Base-by-base conservation (phyloP, 2,329 filamentous ascomycete species). In the Penicillium sp. region DNA sequence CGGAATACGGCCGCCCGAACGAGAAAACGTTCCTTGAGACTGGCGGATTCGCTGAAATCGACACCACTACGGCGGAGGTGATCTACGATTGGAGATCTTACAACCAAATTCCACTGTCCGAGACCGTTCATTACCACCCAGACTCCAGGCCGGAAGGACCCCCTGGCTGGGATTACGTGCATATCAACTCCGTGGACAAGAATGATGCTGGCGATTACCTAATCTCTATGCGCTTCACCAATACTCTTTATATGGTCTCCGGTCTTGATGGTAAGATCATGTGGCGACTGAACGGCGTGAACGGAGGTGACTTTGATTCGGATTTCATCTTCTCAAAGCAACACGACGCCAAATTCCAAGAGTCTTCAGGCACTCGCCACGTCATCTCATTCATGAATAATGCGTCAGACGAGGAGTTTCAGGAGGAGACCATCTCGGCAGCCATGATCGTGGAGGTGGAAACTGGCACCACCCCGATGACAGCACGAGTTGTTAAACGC, bases 121-220 rank as follows among this genome's bases (percentile, higher is more conserved):
- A 63, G 51, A 55, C 39, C 15, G 51, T 63, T 12, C 61, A 63
- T 44, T 63, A 63, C 21, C 8, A 21, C 12, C 47, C 26, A 5
- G 21, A 31, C n/a, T 58, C 60, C 16, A 18, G n/a, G 0, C 36
- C 46, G 8, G 53, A 54, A 28, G 58, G 49, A 16, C 31, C 43
- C 9, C 66, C 66, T 1, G 67, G 67, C 2, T 70, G 65, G 66
- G 68, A 70, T 47, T 70, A 69, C 49, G 60, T 70, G 53, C 74
- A 76, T 42, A 61, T 71, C 44, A 76, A 75, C 51, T 65, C 71
- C 2, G 62, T 74, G 23, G 72, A 74, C 48, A 73, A 69, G 49
- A 70, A 71, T 44, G 53, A 49, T 3, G 56, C 65, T 12, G 73
- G 73, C 4, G 69, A 76, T 49, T 74, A 70, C 39, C 42, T 75